These are phyloP conservation scores for Leishmania aethiopica DNA, from an alignment of 208 protist genomes.

Conservation along the genomic window DNA sequence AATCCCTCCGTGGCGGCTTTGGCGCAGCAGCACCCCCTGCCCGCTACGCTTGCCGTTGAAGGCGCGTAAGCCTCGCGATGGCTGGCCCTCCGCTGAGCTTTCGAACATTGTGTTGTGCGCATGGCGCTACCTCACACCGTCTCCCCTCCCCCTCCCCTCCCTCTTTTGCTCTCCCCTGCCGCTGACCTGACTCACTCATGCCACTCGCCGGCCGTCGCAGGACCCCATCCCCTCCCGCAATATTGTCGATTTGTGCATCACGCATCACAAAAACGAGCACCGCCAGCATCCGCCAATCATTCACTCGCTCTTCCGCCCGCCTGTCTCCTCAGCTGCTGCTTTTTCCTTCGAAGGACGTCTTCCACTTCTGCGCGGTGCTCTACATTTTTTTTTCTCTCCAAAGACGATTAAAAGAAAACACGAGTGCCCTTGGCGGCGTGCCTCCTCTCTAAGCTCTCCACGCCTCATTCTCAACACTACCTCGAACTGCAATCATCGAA, in stretches of 20 bases:
- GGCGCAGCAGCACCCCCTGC: not conserved
- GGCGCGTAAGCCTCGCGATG: not conserved
- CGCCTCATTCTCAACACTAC: not conserved
- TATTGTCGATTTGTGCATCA: not conserved
- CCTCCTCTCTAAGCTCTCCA: not conserved
- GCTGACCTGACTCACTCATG: not conserved
- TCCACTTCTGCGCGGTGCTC: not conserved
- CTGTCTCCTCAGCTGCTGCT: not conserved
- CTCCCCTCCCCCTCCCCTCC: not conserved
- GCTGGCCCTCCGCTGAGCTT: not conserved
- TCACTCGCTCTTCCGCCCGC: not conserved
- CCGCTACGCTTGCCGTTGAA: not conserved
- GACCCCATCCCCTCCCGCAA: not conserved
- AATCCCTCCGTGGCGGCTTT: not conserved
- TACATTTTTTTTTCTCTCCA: not conserved
- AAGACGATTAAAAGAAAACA: not conserved
- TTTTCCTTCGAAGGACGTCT: not conserved
- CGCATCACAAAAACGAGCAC: not conserved
- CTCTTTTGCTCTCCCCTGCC: not conserved
- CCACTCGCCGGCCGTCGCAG: not conserved
- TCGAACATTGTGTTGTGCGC: not conserved
- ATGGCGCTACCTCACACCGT: not conserved
- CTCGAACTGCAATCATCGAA: not conserved
- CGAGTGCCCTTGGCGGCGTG: not conserved
- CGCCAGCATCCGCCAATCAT: not conserved